Conservation (phyloP, 2,329 filamentous ascomycete species). For the Cryoendolithus antarcticus region DNA sequence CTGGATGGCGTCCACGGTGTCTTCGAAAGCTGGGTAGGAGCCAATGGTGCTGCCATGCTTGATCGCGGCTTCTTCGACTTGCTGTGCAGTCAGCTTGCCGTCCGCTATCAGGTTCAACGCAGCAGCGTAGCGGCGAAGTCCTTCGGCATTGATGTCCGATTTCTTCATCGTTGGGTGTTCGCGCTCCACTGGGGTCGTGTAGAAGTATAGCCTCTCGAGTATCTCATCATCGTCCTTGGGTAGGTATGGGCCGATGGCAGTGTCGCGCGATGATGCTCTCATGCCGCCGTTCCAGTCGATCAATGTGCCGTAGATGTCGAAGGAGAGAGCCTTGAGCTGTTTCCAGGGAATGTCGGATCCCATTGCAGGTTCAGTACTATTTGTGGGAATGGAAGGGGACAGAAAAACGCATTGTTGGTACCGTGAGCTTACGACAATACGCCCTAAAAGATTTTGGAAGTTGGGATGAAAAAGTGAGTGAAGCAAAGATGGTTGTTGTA, state of each 20-base stretch:
- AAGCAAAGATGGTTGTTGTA: no score
- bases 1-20: constrained; percentile 43
- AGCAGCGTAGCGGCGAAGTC: constrained; percentile 17
- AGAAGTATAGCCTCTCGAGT: constrained; percentile 30
- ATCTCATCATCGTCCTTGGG: constrained; percentile 32
- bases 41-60: constrained; percentile 42
- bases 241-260: constrained; percentile 35
- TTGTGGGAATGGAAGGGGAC: neutral
- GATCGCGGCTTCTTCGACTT: constrained; percentile 29
- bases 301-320: constrained; percentile 71
- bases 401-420: no score
- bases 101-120: constrained; percentile 33
- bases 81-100: constrained; percentile 35
- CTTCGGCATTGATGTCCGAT: constrained; percentile 35
- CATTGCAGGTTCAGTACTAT: neutral
- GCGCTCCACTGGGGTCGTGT: constrained; percentile 39
- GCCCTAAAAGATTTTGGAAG: no score
- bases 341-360: constrained; percentile 14
- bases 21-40: constrained; percentile 44
- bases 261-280: constrained; percentile 35
- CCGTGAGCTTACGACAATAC: no score
- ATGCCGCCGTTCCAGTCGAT: constrained; percentile 66
- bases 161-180: constrained; percentile 48
- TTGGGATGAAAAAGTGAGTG: no score
- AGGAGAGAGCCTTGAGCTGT: constrained; percentile 42